phyloP scores from a whole-genome alignment of 306 rosid genomes.

The Ziziphus jujuba region DNA sequence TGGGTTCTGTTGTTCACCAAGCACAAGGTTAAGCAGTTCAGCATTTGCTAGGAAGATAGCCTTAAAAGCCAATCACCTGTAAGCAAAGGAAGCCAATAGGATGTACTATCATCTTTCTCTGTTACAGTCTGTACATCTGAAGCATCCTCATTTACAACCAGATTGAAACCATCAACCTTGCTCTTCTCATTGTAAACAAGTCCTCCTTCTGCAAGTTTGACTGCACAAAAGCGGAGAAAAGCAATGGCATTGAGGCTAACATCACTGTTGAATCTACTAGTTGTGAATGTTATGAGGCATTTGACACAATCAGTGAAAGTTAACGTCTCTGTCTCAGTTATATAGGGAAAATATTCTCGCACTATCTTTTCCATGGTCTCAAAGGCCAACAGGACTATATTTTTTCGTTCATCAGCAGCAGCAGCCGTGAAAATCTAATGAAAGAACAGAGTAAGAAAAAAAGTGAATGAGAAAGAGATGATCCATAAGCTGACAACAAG shows the following conservation, averaged over 20 bases:
- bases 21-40: constrained; percentile 4
- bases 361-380: constrained; percentile 98
- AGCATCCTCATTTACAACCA: constrained; percentile 40
- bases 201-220: constrained; percentile 98
- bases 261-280: constrained; percentile 94
- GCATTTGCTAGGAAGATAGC: constrained; percentile 6
- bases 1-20: not conserved
- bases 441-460: constrained; percentile 30
- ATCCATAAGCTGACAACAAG: no score
- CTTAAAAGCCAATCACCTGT: constrained; percentile 58
- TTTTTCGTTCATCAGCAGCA: constrained; percentile 94
- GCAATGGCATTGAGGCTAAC: constrained; percentile 99
- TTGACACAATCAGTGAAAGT: constrained; percentile 95
- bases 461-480: not conserved
- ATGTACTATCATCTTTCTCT: constrained; percentile 74
- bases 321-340: constrained; percentile 95
- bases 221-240: constrained; percentile 96
- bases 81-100: constrained; percentile 93
- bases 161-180: constrained; percentile 39
- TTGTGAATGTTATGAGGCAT: constrained; percentile 94
- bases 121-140: constrained; percentile 39
- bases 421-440: constrained; percentile 94
- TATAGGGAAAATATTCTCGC: constrained; percentile 93
- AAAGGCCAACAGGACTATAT: constrained; percentile 87
- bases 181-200: constrained; percentile 74